Evolutionary conservation across 2,329 filamentous ascomycete genomes (phyloP).

Genomic region (Didymella sp.): DNA sequence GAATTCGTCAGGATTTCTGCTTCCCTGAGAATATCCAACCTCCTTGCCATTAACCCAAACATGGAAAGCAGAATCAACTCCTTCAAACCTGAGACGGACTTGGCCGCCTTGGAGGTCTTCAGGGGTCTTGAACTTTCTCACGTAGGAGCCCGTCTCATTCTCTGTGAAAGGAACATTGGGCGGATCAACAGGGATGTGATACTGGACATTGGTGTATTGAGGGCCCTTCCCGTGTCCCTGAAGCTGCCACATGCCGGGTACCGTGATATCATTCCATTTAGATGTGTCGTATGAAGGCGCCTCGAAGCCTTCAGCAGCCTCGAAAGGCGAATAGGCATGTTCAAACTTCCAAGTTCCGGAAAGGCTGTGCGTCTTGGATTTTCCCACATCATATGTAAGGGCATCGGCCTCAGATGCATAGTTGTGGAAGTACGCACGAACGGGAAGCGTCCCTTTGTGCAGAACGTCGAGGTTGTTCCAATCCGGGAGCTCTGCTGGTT

Average conservation of each 20-base stretch:
- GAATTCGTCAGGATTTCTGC: slow-evolving; percentile 73
- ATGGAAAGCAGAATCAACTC: slow-evolving; percentile 75
- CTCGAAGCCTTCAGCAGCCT: slow-evolving; percentile 48
- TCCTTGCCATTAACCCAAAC: slow-evolving; percentile 70
- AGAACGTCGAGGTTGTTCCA: slow-evolving; percentile 68
- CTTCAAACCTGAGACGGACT: slow-evolving; percentile 71
- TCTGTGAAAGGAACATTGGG: slow-evolving; percentile 66
- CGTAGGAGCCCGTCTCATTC: slow-evolving; percentile 71
- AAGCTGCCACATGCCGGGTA: slow-evolving; percentile 74
- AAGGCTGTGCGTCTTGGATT: slow-evolving; percentile 44
- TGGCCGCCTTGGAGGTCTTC: slow-evolving; percentile 59
- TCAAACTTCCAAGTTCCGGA: slow-evolving; percentile 52
- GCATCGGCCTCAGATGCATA: slow-evolving; percentile 60
- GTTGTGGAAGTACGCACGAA: slow-evolving; percentile 64
- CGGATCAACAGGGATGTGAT: slow-evolving; percentile 69
- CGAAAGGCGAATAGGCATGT: slow-evolving; percentile 46
- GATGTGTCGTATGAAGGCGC: slow-evolving; percentile 44
- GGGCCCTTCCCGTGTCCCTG: slow-evolving; percentile 69
- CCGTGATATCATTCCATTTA: slow-evolving; percentile 62
- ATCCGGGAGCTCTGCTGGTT: slow-evolving; percentile 55
- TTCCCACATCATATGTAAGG: slow-evolving; percentile 49
- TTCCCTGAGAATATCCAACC: slow-evolving; percentile 73
- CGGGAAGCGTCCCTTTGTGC: slow-evolving; percentile 65
- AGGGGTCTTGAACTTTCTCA: slow-evolving; percentile 63
- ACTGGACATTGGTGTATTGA: slow-evolving; percentile 73